Conservation (phyloP, 768 basidiomycete species). For the Boletus speciosus region DNA sequence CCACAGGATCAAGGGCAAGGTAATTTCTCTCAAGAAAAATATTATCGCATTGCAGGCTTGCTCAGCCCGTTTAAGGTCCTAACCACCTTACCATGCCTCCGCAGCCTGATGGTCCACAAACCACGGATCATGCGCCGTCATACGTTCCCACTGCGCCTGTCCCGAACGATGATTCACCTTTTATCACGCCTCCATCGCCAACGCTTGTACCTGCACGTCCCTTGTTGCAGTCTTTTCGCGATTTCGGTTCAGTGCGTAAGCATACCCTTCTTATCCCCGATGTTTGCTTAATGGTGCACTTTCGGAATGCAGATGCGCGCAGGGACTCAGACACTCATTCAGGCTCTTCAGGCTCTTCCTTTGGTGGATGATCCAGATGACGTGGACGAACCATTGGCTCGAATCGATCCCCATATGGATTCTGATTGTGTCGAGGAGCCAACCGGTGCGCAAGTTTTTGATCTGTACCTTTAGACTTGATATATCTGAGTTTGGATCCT, state of each 20-base stretch:
- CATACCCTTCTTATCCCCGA: not conserved
- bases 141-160: conserved; percentile 10
- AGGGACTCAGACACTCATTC: conserved; percentile 86
- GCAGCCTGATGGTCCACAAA: conserved; percentile 16
- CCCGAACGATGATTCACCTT: conserved; percentile 53
- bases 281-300: not conserved
- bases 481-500: conserved; percentile 2
- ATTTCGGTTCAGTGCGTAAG: conserved; percentile 64
- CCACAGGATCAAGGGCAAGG: conserved; percentile 28
- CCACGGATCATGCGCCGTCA: not conserved
- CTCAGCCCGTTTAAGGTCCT: conserved; percentile 12
- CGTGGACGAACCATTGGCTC: conserved; percentile 55
- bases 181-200: conserved; percentile 74
- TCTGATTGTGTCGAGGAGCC: conserved; percentile 66
- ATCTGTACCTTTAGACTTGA: not conserved
- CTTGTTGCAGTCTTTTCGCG: conserved; percentile 52
- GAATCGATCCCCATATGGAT: conserved; percentile 39
- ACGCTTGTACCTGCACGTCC: conserved; percentile 43
- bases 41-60: conserved; percentile 1
- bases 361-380: conserved; percentile 69
- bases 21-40: conserved; percentile 29
- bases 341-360: conserved; percentile 82
- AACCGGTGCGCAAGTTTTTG: conserved; percentile 33
- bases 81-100: conserved; percentile 17
- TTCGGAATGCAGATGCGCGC: conserved; percentile 63